phyloP scores from a whole-genome alignment of 2,329 filamentous ascomycete species.

The Cladosporium phlei region DNA sequence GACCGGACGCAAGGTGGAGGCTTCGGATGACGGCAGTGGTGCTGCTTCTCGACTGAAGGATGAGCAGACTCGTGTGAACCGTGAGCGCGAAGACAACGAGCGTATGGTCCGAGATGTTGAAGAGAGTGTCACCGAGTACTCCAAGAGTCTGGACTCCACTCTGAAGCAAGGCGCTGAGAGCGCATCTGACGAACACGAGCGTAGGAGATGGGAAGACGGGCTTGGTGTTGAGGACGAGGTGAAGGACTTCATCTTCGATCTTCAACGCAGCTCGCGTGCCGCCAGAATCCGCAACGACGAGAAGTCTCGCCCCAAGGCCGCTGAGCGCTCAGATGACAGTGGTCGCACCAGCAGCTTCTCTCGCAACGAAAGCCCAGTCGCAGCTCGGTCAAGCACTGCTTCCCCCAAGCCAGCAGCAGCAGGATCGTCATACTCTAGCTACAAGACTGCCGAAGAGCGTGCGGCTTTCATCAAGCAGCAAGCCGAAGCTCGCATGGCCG shows the following conservation, averaged over 20 bases:
- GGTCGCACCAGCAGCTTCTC: conserved; percentile 26
- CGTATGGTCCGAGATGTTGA: conserved; percentile 96
- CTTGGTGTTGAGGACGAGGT: conserved; percentile 95
- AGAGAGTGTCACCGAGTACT: conserved; percentile 87
- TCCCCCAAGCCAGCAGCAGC: conserved; percentile 44
- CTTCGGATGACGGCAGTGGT: conserved; percentile 65
- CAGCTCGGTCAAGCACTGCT: conserved; percentile 27
- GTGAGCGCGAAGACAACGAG: conserved; percentile 90
- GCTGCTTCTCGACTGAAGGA: conserved; percentile 83
- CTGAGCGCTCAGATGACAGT: conserved; percentile 24
- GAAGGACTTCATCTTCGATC: conserved; percentile 94
- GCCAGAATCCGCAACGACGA: conserved; percentile 63
- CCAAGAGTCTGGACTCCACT: conserved; percentile 75
- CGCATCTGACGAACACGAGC: conserved; percentile 80
- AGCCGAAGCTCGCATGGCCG: conserved; percentile 93
- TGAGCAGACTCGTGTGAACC: conserved; percentile 73
- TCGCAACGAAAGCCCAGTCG: conserved; percentile 29
- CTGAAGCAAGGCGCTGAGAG: conserved; percentile 76
- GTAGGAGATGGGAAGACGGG: conserved; percentile 89
- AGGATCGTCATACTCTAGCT: conserved; percentile 70
- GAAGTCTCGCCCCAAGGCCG: conserved; percentile 21
- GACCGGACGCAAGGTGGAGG: conserved; percentile 69
- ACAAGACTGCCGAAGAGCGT: conserved; percentile 87
- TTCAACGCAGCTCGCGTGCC: conserved; percentile 80
- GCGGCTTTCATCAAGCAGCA: conserved; percentile 96